These are phyloP conservation scores for Dendrobium catenatum DNA, from an alignment of 106 monocot species.

Conservation along the genomic window DNA sequence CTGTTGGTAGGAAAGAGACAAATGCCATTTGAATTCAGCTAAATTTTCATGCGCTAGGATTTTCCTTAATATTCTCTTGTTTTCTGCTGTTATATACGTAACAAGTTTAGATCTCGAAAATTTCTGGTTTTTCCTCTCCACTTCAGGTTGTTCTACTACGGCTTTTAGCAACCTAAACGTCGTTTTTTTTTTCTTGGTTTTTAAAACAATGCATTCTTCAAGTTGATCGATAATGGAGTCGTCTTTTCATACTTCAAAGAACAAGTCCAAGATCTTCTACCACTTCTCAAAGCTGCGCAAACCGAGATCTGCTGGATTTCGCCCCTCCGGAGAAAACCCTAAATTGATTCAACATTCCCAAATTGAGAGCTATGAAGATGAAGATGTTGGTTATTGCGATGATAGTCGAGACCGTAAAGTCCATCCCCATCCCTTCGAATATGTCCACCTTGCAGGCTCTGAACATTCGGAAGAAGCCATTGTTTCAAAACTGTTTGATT, in stretches of 20 bases:
- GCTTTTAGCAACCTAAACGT: too few relatives aligned
- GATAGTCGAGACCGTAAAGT: neutral
- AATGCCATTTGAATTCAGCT: too few relatives aligned
- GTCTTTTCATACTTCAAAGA: neutral
- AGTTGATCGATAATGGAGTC: neutral
- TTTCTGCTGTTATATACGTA: too few relatives aligned
- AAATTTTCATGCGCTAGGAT: too few relatives aligned
- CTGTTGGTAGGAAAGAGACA: too few relatives aligned
- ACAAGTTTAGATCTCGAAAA: neutral
- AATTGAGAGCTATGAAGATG: neutral
- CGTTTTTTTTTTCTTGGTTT: too few relatives aligned
- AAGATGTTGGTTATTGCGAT: neutral
- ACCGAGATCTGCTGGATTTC: neutral
- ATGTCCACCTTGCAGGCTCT: neutral
- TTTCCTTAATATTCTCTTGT: neutral
- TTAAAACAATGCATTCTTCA: neutral
- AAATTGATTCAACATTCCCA: neutral
- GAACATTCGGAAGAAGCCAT: neutral
- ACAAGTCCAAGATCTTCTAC: neutral
- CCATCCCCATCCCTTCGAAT: neutral
- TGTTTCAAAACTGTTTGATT: neutral
- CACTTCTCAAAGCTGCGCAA: neutral
- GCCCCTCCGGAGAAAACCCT: neutral
- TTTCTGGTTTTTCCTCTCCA: neutral
- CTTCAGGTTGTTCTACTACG: too few relatives aligned